Percentiles rank a stretch among this genome's conserved stretches.
Evolutionary conservation across 768 basidiomycete genomes (phyloP).

Genomic region (Tylopilus rubrobrunneus): DNA sequence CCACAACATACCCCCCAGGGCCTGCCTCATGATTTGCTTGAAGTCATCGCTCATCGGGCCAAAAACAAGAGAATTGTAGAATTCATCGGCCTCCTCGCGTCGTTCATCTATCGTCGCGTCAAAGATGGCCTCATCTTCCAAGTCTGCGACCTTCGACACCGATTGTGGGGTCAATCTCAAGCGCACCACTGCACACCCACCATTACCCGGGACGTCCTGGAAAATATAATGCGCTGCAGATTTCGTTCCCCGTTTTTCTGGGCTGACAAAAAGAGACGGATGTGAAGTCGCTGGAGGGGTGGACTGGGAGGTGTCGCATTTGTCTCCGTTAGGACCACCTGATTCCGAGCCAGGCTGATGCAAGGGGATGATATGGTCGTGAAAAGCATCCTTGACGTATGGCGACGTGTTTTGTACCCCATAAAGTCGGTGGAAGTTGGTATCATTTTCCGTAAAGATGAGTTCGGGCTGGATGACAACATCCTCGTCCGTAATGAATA

Average conservation of each 20-base stretch:
- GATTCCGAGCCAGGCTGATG: constrained; percentile 56
- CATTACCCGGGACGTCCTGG: constrained; percentile 78
- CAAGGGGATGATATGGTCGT: constrained; percentile 89
- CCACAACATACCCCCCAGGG: constrained; percentile 96
- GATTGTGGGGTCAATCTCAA: constrained; percentile 83
- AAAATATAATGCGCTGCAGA: constrained; percentile 91
- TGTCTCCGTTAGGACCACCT: not conserved
- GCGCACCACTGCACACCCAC: constrained; percentile 93
- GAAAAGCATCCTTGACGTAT: constrained; percentile 96
- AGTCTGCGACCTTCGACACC: constrained; percentile 68
- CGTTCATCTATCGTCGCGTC: constrained; percentile 89
- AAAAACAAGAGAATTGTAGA: constrained; percentile 76
- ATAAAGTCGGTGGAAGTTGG: constrained; percentile 90
- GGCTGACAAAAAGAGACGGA: constrained; percentile 64
- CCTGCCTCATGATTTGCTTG: constrained; percentile 95
- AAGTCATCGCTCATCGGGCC: constrained; percentile 90
- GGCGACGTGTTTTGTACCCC: constrained; percentile 78
- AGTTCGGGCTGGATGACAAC: constrained; percentile 69
- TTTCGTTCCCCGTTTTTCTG: constrained; percentile 85
- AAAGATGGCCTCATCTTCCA: constrained; percentile 86
- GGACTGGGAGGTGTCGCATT: not conserved
- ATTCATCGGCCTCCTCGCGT: constrained; percentile 92
- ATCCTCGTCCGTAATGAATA: constrained; percentile 60
- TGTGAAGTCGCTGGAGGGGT: not conserved
- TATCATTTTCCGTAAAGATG: constrained; percentile 96